Percentiles rank a stretch among this genome's conserved stretches.
Conservation (phyloP, 2,329 filamentous ascomycete species). For the Beauveria varroae region DNA sequence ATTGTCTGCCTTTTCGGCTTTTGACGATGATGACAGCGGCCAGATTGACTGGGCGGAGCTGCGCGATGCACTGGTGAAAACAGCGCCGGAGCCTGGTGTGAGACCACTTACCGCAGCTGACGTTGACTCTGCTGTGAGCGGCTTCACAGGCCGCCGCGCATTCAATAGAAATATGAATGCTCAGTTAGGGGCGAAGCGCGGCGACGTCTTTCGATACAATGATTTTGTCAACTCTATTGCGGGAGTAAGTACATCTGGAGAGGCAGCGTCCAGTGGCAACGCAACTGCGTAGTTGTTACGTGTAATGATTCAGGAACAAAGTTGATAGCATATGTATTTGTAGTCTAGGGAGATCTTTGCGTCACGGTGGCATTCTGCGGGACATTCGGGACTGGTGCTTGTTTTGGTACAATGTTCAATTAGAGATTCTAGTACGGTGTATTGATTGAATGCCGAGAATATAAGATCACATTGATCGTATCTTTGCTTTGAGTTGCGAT, state of each 20-base stretch:
- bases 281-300: slow-evolving; percentile 15
- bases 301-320: background rate
- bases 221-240: slow-evolving; percentile 75
- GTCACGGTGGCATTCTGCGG: background rate
- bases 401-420: background rate
- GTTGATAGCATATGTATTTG: background rate
- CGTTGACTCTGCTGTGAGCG: slow-evolving; percentile 78
- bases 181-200: slow-evolving; percentile 52
- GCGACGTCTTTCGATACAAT: slow-evolving; percentile 87
- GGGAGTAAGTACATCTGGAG: slow-evolving; percentile 40
- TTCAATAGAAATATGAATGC: slow-evolving; percentile 60
- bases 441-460: background rate
- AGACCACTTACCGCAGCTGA: slow-evolving; percentile 60
- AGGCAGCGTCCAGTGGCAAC: slow-evolving; percentile 23
- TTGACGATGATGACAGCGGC: slow-evolving; percentile 91
- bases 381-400: background rate
- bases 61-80: slow-evolving; percentile 74
- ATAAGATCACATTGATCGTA: background rate
- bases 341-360: background rate
- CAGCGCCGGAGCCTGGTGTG: slow-evolving; percentile 67
- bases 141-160: slow-evolving; percentile 75
- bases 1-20: slow-evolving; percentile 83
- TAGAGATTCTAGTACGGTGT: background rate
- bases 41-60: slow-evolving; percentile 81
- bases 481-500: background rate